Evolutionary conservation across 371 early-diverging fungal species (phyloP), one percentile per base, ranked within the genome.

Genomic region (Mortierella sp.): DNA sequence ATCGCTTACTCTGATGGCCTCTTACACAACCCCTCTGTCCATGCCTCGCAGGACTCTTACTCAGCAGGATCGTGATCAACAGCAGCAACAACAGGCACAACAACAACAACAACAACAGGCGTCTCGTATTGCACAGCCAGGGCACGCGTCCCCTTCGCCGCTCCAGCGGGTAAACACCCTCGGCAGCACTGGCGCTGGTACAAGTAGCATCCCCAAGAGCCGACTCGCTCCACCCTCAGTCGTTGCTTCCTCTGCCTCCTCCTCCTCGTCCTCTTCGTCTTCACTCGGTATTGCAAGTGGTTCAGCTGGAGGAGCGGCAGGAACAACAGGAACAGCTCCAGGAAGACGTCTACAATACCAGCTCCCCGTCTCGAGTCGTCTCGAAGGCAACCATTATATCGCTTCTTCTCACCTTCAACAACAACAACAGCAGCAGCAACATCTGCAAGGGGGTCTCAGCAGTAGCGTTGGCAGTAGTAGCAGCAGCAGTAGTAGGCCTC

Each of bases 331-430:
- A 28, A 6, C 71, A 31, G 50, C 57, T 9, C 72, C 79, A 48
- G 76, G 76, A 51, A 72, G 79, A 31, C 72, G 71, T 19, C 73
- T 79, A 21, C 82, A 82, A 67, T 80, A 80, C 55, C 83, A 82
- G 48, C 78, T 78, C 34, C 70, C 82, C 2, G 72, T 71, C 2
- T 74, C 82, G 19, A 82, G 73, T 74, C 77, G 77, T 24, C 73
- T 77, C 10, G 77, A 81, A 21, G 67, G 54, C 26, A 61, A 59
- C 34, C 71, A 70, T 26, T 69, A 59, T 31, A 64, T 54, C 43
- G 26, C 61, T 24, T 51, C 61, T 51, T 26, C 43, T 16, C 72
- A 59, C 26, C 59, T n/a, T 26, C 61, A 73, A 28, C 70, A 79
- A 9, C 72, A 71, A 19, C 76, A 67, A 59, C 71, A 76, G 43